Evolutionary conservation across 2,329 filamentous ascomycete species (phyloP).

Genomic region (Fonsecaea pedrosoi): DNA sequence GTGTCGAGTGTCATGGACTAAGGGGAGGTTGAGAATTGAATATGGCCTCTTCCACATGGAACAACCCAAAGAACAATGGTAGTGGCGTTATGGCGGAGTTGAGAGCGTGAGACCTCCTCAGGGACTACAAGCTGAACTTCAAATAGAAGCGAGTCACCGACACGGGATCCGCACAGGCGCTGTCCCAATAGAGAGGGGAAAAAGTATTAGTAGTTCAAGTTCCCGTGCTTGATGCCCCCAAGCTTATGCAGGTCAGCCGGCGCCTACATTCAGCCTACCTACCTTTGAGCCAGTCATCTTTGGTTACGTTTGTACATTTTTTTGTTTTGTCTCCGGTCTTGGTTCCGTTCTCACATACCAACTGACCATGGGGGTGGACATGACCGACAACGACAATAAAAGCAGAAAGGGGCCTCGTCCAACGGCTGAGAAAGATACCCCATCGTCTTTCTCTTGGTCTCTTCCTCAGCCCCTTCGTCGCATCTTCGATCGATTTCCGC

Average conservation of each 20-base stretch:
- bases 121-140: background rate
- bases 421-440: background rate
- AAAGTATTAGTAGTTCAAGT: background rate
- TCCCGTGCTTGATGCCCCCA: background rate
- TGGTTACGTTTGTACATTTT: background rate
- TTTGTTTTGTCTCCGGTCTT: constrained; percentile 1
- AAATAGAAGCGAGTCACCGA: background rate
- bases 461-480: constrained; percentile 75
- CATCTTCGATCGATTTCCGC: constrained; percentile 84
- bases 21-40: background rate
- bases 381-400: constrained; percentile 14
- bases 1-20: background rate
- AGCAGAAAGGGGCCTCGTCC: constrained; percentile 7
- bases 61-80: background rate
- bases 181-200: background rate
- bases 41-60: background rate
- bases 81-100: background rate
- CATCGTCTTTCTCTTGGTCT: constrained; percentile 43
- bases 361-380: constrained; percentile 14
- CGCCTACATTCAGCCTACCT: background rate
- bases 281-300: background rate
- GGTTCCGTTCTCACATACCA: background rate
- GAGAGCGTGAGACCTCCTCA: background rate
- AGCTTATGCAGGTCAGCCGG: constrained; percentile 20
- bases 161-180: background rate